These are phyloP conservation scores for Cardamine resedifolia DNA, from an alignment of 345 rosid genomes.

Conservation along the genomic window DNA sequence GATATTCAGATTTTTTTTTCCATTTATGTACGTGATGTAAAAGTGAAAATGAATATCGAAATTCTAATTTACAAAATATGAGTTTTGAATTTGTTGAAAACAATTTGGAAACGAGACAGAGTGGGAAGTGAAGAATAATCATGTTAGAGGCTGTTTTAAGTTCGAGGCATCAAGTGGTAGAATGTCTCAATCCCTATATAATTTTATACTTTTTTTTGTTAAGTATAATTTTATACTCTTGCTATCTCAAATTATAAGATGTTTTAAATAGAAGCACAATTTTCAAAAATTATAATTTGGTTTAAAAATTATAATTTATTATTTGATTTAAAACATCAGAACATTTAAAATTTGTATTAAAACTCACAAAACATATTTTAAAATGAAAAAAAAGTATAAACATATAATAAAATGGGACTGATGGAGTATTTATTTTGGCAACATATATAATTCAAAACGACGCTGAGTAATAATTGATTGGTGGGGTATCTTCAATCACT, in stretches of 20 bases:
- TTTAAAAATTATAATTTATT: too few relatives aligned
- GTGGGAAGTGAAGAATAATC: conserved; percentile 14
- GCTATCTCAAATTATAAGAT: too few relatives aligned
- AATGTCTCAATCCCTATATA: not conserved
- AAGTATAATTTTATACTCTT: too few relatives aligned
- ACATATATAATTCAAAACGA: not conserved
- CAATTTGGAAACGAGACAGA: not conserved
- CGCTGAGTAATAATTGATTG: conserved; percentile 19
- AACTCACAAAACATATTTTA: too few relatives aligned
- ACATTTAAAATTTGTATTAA: too few relatives aligned
- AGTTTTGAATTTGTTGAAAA: not conserved
- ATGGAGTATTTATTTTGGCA: not conserved
- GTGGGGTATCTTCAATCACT: conserved; percentile 30
- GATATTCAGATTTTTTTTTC: not conserved
- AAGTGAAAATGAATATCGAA: not conserved
- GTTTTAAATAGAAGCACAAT: too few relatives aligned
- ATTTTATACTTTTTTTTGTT: too few relatives aligned
- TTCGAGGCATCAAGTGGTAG: conserved; percentile 23
- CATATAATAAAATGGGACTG: too few relatives aligned
- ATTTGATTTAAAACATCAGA: too few relatives aligned
- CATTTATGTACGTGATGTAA: not conserved
- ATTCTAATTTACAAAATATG: not conserved
- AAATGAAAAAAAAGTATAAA: too few relatives aligned
- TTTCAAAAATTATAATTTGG: too few relatives aligned
- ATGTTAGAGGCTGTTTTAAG: not conserved